Evolutionary conservation across 495 filamentous ascomycete genomes (phyloP).

Genomic region (Penicillium waksmanii): DNA sequence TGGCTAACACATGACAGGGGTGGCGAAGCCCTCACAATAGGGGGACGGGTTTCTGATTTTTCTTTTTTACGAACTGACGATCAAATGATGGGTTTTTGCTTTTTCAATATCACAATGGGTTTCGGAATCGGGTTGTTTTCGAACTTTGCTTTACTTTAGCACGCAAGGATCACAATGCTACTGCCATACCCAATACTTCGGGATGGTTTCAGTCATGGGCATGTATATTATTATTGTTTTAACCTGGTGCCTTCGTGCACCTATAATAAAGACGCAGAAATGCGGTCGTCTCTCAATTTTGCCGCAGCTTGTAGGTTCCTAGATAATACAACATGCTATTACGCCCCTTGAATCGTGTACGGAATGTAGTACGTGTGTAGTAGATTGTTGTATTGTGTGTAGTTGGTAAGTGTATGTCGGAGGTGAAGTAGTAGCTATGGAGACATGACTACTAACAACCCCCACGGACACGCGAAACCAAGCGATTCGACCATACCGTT

Average conservation of each 20-base stretch:
- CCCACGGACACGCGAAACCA: too few relatives aligned
- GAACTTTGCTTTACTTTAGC: constrained; percentile 37
- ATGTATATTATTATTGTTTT: constrained; percentile 47
- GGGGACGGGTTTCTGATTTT: constrained; percentile 48
- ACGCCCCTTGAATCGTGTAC: too few relatives aligned
- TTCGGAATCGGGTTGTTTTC: constrained; percentile 46
- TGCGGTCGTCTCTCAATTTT: constrained; percentile 38
- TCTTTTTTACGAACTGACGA: constrained; percentile 50
- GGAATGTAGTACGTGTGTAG: too few relatives aligned
- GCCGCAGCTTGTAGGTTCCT: too few relatives aligned
- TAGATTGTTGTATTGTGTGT: too few relatives aligned
- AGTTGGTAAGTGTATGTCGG: too few relatives aligned
- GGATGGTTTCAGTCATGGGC: constrained; percentile 46
- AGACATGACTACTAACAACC: too few relatives aligned
- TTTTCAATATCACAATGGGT: constrained; percentile 50
- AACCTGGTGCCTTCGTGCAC: constrained; percentile 37
- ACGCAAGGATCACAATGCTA: constrained; percentile 42
- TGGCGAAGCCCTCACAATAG: too few relatives aligned
- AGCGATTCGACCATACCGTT: too few relatives aligned
- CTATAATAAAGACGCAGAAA: constrained; percentile 47
- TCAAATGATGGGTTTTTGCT: constrained; percentile 56
- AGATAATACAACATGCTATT: too few relatives aligned
- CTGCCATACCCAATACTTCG: constrained; percentile 30
- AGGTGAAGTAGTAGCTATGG: too few relatives aligned
- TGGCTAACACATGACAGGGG: too few relatives aligned